phyloP scores from a whole-genome alignment of 2,329 filamentous ascomycete genomes.

The Fusarium napiforme region DNA sequence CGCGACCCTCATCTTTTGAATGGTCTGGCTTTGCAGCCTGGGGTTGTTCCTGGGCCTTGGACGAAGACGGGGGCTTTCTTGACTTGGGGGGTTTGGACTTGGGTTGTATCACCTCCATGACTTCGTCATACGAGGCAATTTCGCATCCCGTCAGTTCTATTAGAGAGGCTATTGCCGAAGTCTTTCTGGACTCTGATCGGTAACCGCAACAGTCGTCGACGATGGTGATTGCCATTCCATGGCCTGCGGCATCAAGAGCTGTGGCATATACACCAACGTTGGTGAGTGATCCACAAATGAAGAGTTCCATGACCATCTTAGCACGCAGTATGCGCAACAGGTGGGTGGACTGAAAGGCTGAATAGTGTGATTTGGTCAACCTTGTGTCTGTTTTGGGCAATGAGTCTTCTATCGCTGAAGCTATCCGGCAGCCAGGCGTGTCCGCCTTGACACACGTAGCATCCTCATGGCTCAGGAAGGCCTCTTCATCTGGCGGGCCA shows the following conservation, averaged over 20 bases:
- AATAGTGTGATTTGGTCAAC: constrained; percentile 82
- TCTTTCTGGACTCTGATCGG: constrained; percentile 74
- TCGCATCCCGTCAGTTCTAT: constrained; percentile 79
- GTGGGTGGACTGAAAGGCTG: constrained; percentile 80
- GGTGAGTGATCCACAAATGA: constrained; percentile 85
- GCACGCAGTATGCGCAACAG: constrained; percentile 82
- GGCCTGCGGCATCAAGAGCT: constrained; percentile 86
- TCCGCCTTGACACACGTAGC: constrained; percentile 57
- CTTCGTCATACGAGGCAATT: constrained; percentile 67
- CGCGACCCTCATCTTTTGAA: constrained; percentile 19
- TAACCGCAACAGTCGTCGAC: constrained; percentile 91
- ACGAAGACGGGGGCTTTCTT: constrained; percentile 10
- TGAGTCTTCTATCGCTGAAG: constrained; percentile 53
- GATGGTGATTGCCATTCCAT: constrained; percentile 88
- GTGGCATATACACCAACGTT: constrained; percentile 94
- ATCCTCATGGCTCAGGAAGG: constrained; percentile 57
- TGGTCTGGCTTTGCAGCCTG: constrained; percentile 6
- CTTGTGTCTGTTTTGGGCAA: constrained; percentile 62
- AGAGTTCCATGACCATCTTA: constrained; percentile 89
- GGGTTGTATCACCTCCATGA: constrained; percentile 56
- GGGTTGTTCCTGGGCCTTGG: constrained; percentile 20
- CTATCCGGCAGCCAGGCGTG: constrained; percentile 59
- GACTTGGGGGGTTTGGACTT: constrained; percentile 23
- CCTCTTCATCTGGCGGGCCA: constrained; percentile 52
- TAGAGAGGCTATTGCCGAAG: constrained; percentile 76